Percentiles rank a stretch among this genome's conserved stretches.
phyloP scores from a whole-genome alignment of 371 early-diverging fungal genomes.

The Mortierella sp. region DNA sequence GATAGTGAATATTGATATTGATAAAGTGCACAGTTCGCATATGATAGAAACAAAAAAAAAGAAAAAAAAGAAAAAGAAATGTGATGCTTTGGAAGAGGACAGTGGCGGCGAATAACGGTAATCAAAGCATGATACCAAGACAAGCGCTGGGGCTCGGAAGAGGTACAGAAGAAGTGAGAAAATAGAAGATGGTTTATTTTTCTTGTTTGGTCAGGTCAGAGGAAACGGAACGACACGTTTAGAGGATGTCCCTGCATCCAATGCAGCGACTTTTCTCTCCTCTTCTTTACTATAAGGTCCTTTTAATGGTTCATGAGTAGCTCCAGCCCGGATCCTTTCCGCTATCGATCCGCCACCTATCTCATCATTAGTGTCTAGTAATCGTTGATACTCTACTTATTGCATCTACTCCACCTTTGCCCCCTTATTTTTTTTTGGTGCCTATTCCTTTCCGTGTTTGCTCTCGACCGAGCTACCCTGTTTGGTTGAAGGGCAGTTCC shows the following conservation, averaged over 20 bases:
- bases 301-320: background rate
- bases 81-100: background rate
- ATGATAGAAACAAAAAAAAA: background rate
- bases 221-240: background rate
- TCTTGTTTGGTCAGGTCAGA: background rate
- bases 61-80: background rate
- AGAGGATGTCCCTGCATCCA: background rate
- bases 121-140: background rate
- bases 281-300: background rate
- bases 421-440: background rate
- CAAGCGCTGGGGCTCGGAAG: background rate
- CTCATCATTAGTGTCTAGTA: background rate
- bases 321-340: background rate
- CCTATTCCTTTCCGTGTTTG: background rate
- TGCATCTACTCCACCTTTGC: background rate
- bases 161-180: background rate
- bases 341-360: background rate
- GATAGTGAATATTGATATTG: background rate
- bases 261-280: background rate
- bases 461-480: background rate
- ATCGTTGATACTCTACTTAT: background rate
- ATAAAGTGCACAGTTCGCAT: background rate
- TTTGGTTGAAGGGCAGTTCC: background rate
- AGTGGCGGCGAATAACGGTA: background rate
- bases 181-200: background rate